phyloP scores from a whole-genome alignment of 495 filamentous ascomycete genomes.

The Friedmanniomyces endolithicus region DNA sequence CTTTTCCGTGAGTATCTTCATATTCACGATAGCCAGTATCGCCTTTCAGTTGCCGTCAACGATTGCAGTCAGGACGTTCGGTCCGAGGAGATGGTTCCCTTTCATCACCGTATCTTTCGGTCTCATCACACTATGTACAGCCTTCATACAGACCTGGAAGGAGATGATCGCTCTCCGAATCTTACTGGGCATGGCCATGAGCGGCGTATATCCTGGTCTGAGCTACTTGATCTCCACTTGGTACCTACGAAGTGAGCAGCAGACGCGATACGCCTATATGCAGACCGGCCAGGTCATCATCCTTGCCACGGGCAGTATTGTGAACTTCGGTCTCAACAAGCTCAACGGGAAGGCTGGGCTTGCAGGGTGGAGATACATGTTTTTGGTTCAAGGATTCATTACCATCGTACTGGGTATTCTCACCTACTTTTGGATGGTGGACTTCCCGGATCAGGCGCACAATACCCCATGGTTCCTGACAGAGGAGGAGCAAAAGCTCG shows the following conservation, averaged over 20 bases:
- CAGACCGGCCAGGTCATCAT: constrained; percentile 57
- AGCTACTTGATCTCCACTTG: constrained; percentile 60
- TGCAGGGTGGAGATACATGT: constrained; percentile 48
- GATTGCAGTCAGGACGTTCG: constrained; percentile 53
- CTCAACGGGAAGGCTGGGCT: constrained; percentile 47
- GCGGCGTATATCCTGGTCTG: constrained; percentile 60
- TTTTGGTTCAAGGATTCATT: constrained; percentile 52
- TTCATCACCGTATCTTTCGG: constrained; percentile 57
- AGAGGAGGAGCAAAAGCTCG: constrained; percentile 33
- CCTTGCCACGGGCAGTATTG: constrained; percentile 56
- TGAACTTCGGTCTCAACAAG: constrained; percentile 60
- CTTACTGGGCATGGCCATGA: constrained; percentile 55
- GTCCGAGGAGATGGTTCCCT: constrained; percentile 57
- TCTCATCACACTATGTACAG: constrained; percentile 59
- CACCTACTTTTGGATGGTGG: constrained; percentile 69
- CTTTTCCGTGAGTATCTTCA: constrained; percentile 64
- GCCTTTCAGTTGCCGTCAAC: constrained; percentile 65
- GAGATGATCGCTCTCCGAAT: constrained; percentile 64
- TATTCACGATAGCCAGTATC: constrained; percentile 65
- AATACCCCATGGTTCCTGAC: constrained; percentile 52
- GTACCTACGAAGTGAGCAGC: constrained; percentile 61
- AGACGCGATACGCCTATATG: constrained; percentile 62
- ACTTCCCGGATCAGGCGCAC: constrained; percentile 60
- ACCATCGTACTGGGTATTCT: constrained; percentile 52
- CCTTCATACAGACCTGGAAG: constrained; percentile 55